Base-by-base conservation (phyloP, 345 rosid species). In the Hibiscus mutabilis region DNA sequence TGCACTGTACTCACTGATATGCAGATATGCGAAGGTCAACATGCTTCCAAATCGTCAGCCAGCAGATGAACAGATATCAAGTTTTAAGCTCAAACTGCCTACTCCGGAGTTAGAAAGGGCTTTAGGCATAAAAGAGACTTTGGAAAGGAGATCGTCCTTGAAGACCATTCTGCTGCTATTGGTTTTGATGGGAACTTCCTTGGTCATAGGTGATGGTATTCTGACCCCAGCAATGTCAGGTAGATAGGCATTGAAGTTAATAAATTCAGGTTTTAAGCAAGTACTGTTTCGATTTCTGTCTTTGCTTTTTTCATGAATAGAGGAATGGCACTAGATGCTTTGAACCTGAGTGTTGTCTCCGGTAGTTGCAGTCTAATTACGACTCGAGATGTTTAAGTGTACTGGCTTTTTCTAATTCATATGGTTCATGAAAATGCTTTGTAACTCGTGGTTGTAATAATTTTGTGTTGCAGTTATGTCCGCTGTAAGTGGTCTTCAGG, bases 211-310 rank as follows among this genome's bases (percentile, higher is more conserved):
- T 47, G 97, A 95, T 82, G 99, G 97, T 53, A 89, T 95, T 78
- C 85, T 95, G 12, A 95, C 99, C 21, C 99, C 97, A 15, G 97
- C 97, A 66, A 90, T 95, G 76, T 95, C 97, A 80, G 97, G 99
- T 92, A 73, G 70, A 49, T 71, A 40, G 16, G 21, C 27, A 13
- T 40, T 35, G 60, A 21, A 52, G 66, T 46, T 52, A 14, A 24
- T 11, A 3, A 60, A 33, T 24, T 6, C 64, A 33, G 6, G 16
- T 19, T 25, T 53, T 21, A 52, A 29, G 16, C 13, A 33, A 49
- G 21, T 67, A 35, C 2, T 19, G 22, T 61, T 51, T 53, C n/a
- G 25, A 22, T 35, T 60, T 53, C 76, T 40, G n/a, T 19, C 37
- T n/a, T 24, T 49, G 19, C 37, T 16, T 24, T 25, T 19, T 62